Evolutionary conservation across 1,139 yeast genomes (phyloP).

Genomic region (Yamadazyma conglobata): DNA sequence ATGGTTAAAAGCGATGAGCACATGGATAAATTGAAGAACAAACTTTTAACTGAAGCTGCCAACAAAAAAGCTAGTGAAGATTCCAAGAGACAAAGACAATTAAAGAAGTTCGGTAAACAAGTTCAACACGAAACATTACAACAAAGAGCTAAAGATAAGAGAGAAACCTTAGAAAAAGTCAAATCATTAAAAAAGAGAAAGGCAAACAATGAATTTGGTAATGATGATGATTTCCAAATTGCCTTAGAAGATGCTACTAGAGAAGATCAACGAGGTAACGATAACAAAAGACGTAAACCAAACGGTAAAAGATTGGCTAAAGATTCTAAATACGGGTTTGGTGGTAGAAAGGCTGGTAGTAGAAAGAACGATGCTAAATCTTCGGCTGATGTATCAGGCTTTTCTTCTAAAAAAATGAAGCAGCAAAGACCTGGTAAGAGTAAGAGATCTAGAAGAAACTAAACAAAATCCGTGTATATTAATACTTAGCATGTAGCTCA

Average conservation of each 20-base stretch:
- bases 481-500: conserved; percentile 3
- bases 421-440: conserved; percentile 78
- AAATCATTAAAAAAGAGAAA: conserved; percentile 86
- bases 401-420: conserved; percentile 53
- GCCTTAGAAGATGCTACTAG: conserved; percentile 88
- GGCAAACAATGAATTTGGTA: conserved; percentile 66
- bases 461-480: conserved; percentile 6
- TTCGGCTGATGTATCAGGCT: conserved; percentile 66
- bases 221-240: conserved; percentile 59
- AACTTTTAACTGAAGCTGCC: conserved; percentile 81
- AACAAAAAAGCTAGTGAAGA: conserved; percentile 91
- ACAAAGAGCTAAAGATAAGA: conserved; percentile 92
- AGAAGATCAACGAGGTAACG: conserved; percentile 32
- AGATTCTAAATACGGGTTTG: conserved; percentile 58
- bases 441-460: conserved; percentile 39
- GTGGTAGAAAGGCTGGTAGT: conserved; percentile 74
- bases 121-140: conserved; percentile 93
- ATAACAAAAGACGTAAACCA: conserved; percentile 48
- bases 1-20: conserved; percentile 98
- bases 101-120: conserved; percentile 97
- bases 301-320: conserved; percentile 61
- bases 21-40: conserved; percentile 88
- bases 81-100: conserved; percentile 88
- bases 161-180: conserved; percentile 85
- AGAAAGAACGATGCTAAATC: conserved; percentile 75